Base-by-base conservation (phyloP, 306 rosid genomes). In the Malus asiatica region DNA sequence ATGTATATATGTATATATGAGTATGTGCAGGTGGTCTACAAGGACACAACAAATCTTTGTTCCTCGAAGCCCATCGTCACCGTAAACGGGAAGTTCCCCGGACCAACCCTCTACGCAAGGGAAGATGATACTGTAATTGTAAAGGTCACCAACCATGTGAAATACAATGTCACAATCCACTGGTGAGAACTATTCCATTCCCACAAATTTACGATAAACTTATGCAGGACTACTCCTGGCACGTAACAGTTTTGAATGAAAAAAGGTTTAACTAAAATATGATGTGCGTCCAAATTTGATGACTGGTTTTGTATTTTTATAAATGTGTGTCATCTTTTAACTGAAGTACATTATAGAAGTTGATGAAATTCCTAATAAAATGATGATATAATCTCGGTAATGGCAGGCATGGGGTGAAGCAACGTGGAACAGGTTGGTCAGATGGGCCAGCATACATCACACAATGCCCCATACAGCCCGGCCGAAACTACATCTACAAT, bases 391-490 rank as follows among this genome's bases (percentile, higher is more conserved):
- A 16, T 70, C 69, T 68, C 38, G 57, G 48, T 13, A 12, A 38
- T 60, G 69, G 68, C 81, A 87, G 96, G 93, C 97, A 93, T 84
- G 95, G 95, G 32, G 84, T 90, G 59, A 86, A 76, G 76, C 97
- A 90, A 68, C 44, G 86, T 62, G 63, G 81, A 72, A 89, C 78
- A 6, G 81, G 85, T 44, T 90, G 98, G 98, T 70, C 88, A 8
- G 95, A 90, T 80, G 98, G 96, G 13, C 96, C 98, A 5, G 93
- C 89, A 73, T 93, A 88, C 72, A 64, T 93, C 33, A 88, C 96
- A 38, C 93, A 93, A 51, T 93, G 98, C 59, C 96, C 97, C 0
- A 91, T 89, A 51, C 90, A 84, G 35, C 87, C 93, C 1, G 89
- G 92, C 29, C 89, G 84, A 61, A 85, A 82, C 75, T 93, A 67